Evolutionary conservation across 441 rosid species (phyloP), one percentile per base, ranked within the genome.

Genomic region (Populus hybrid): DNA sequence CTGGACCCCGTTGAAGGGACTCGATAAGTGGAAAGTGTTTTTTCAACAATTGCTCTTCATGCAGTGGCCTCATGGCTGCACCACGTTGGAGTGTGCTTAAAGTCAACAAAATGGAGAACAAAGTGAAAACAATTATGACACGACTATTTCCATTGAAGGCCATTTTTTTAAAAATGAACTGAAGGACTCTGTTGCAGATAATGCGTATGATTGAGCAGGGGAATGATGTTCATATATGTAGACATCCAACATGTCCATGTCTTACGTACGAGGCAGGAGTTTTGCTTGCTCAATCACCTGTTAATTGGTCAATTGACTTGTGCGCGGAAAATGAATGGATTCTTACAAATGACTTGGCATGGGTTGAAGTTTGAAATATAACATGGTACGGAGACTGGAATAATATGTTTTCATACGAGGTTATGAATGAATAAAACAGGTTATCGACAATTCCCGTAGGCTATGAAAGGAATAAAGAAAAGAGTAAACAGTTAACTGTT

Each of bases 1-100:
- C 82, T 2, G 85, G 72, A 36, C 78, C 86, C 77, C 24, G 80
- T 8, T 24, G 42, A 4, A 80, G 81, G 16, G 84, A 76, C 82
- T 78, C 38, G 0, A 67, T 14, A 73, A 26, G 18, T 3, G 80
- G 77, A 5, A 75, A 57, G 18, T 64, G 42, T 67, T 81, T 79
- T 77, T 69, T 81, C 18, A 81, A 20, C 80, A 57, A 46, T 42
- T 70, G 69, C 71, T 69, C 77, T 20, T 71, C 78, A 10, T 21
- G 74, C 71, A 71, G 21, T 46, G 85, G 72, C 74, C 88, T 81
- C 32, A 21, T 50, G 35, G 84, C 85, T 16, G 14, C 77, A 8
- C 75, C 78, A 5, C 77, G 10, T 40, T 73, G 76, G 10, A 72
- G 61, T 7, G 65, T 2, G 59, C 53, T 42, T 3, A 68, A 72